Evolutionary conservation across 179 eudicot genomes (phyloP), one percentile per base, ranked within the genome.

Genomic region (Corrigiola litoralis): DNA sequence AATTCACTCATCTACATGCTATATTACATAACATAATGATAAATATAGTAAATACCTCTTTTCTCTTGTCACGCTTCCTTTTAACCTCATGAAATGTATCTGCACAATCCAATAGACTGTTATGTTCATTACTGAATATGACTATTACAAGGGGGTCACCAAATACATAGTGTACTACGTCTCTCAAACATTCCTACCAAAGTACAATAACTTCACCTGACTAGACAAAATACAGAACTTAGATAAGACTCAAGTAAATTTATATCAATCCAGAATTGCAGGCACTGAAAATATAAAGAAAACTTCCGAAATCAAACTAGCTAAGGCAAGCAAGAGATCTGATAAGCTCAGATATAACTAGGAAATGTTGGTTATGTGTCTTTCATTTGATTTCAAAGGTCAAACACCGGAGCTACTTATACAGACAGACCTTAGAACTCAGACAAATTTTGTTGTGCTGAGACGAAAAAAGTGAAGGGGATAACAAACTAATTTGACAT

Each of bases 71-170:
- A 27, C 97, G 92, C 74, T 87, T 92, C 44, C 84, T 81, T 72
- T 78, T 92, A 57, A 92, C 98, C 80, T 90, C 90, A 68, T 90
- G 98, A 76, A 92, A 90, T n/a, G 95, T 72, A 84, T 87, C 98
- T 92, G 89, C 67, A 69, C 8, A 58, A 49, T n/a, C 36, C 66
- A 69, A 41, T 25, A 69, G 20, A 65, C 36, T 18, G 27, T 31
- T 16, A 64, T 34, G 8, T 50, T 68, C 47, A 50, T 14, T 12
- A 14, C 29, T 49, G 4, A 46, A 27, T 25, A 40, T 8, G 8
- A 31, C 38, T 31, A 29, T n/a, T n/a, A n/a, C n/a, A n/a, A n/a
- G n/a, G n/a, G n/a, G n/a, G n/a, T n/a, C n/a, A n/a, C n/a, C 21
- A 14, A 31, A 62, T 7, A 40, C 4, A n/a, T 14, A 37, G 13